Conservation (phyloP, 2,329 filamentous ascomycete species). For the Scedosporium apiospermum region DNA sequence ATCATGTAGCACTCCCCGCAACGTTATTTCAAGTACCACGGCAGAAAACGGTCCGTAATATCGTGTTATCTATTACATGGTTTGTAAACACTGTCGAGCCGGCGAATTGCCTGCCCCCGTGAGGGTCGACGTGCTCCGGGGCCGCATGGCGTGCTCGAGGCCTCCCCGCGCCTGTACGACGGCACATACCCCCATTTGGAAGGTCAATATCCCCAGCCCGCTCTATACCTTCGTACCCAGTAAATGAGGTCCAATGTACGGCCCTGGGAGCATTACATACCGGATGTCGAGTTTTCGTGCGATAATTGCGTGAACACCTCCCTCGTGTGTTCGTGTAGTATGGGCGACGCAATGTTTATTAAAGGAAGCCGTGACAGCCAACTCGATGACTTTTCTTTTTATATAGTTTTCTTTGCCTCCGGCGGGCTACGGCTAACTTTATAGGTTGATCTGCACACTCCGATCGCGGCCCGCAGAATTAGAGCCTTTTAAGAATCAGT, state of each 20-base stretch:
- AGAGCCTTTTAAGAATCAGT: not conserved
- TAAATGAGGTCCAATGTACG: not conserved
- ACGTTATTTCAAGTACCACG: too few relatives aligned
- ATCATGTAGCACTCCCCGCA: too few relatives aligned
- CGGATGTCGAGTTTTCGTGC: not conserved
- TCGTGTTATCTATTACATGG: too few relatives aligned
- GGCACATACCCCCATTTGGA: not conserved
- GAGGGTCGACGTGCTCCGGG: not conserved
- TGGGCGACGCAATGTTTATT: too few relatives aligned
- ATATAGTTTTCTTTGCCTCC: not conserved
- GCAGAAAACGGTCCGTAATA: too few relatives aligned
- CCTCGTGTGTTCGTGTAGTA: too few relatives aligned
- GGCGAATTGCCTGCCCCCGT: too few relatives aligned
- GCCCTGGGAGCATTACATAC: not conserved
- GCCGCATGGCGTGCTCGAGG: not conserved
- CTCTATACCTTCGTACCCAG: not conserved
- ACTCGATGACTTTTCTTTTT: too few relatives aligned
- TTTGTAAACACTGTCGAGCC: not conserved
- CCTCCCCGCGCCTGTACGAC: not conserved
- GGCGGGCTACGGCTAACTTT: not conserved
- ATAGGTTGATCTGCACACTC: not conserved
- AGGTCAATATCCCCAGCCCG: conserved; percentile 1
- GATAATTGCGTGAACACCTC: not conserved
- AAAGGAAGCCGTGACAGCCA: too few relatives aligned
- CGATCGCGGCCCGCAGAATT: not conserved